A percentile compares a stretch with the other conserved stretches of the same genome.
Conservation (phyloP, 2,329 filamentous ascomycete species). For the Botrytis galanthina region DNA sequence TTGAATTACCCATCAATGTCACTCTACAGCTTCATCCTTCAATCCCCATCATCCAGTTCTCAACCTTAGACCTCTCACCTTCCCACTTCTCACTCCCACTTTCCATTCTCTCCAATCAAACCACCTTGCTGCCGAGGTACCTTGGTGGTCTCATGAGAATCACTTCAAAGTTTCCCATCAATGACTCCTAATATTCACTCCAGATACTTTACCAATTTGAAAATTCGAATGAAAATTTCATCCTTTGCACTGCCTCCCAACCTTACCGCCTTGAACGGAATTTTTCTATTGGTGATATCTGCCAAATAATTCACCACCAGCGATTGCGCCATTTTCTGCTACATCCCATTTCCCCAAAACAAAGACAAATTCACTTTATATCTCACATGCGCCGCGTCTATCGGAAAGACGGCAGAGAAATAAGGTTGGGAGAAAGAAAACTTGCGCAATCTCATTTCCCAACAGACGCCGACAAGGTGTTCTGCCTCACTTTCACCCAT, state of each 20-base stretch:
- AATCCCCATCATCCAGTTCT: background rate
- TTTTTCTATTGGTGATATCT: background rate
- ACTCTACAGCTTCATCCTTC: background rate
- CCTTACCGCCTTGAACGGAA: background rate
- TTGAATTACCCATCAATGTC: too few relatives aligned
- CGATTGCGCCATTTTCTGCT: background rate
- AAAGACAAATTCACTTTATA: background rate
- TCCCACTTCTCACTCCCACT: background rate
- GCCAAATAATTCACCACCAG: background rate
- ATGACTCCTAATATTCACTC: background rate
- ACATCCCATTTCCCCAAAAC: background rate
- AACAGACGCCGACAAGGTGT: background rate
- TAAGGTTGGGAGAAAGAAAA: background rate
- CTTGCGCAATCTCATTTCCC: background rate
- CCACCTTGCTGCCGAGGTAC: background rate
- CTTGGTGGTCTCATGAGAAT: background rate
- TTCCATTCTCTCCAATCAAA: background rate
- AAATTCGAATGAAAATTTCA: background rate
- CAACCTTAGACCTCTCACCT: background rate
- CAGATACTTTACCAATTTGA: background rate
- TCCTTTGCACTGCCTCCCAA: background rate
- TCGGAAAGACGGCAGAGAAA: background rate
- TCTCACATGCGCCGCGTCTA: background rate
- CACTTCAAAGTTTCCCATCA: background rate
- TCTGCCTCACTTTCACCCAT: background rate